Evolutionary conservation across 2,329 filamentous ascomycete species (phyloP).

Genomic region (Paraphoma sp.): DNA sequence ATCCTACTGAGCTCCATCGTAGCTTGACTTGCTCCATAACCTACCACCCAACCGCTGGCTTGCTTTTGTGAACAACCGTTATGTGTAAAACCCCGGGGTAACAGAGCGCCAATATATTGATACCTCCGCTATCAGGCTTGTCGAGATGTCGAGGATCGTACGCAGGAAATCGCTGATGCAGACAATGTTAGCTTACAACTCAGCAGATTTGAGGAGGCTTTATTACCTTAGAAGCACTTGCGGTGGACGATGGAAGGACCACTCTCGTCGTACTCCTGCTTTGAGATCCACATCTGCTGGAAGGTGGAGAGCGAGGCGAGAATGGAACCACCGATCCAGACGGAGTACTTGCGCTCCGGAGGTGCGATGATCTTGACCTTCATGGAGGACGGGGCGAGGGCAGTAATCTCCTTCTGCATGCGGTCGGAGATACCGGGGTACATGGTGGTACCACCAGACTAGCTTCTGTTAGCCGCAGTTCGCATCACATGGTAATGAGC

Average conservation of each 20-base stretch:
- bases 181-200: conserved; percentile 26
- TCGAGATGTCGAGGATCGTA: conserved; percentile 44
- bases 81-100: conserved; percentile 41
- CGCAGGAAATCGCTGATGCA: conserved; percentile 41
- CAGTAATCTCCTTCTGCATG: conserved; percentile 99
- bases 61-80: conserved; percentile 49
- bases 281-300: conserved; percentile 99
- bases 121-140: conserved; percentile 48
- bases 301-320: conserved; percentile 99
- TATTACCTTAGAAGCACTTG: conserved; percentile 98
- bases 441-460: conserved; percentile 99
- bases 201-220: conserved; percentile 2
- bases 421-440: conserved; percentile 99
- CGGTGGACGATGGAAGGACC: conserved; percentile 99
- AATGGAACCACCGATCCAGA: conserved; percentile 99
- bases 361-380: conserved; percentile 99
- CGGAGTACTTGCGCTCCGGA: conserved; percentile 99
- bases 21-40: conserved; percentile 46
- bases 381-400: conserved; percentile 98
- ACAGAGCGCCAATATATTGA: conserved; percentile 46
- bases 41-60: conserved; percentile 46
- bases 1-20: conserved; percentile 39
- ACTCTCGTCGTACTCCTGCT: conserved; percentile 99
- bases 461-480: conserved; percentile 43
- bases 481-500: neutral